A percentile compares a stretch with the other conserved stretches of the same genome.
Evolutionary conservation across 768 basidiomycete species (phyloP).

Genomic region (Serendipita vermifera): DNA sequence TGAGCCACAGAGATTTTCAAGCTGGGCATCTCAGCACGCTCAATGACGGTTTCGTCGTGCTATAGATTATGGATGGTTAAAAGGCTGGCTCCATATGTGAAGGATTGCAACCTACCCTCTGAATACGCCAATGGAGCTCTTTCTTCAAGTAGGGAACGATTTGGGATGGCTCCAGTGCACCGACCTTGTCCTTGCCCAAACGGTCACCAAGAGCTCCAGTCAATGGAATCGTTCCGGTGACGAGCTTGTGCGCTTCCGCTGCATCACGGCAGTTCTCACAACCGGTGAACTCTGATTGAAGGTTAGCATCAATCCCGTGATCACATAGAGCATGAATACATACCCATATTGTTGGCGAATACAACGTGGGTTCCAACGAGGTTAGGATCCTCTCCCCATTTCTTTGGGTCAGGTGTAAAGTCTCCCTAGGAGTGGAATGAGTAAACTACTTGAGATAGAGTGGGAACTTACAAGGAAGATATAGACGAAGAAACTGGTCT

Average conservation of each 20-base stretch:
- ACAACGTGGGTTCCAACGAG: slow-evolving; percentile 35
- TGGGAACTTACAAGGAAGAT: slow-evolving; percentile 30
- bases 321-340: slow-evolving; percentile 14
- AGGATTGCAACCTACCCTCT: slow-evolving; percentile 26
- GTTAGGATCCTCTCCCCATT: slow-evolving; percentile 27
- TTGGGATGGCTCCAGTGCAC: slow-evolving; percentile 27
- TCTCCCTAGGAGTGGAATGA: slow-evolving; percentile 29
- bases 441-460: too few relatives aligned
- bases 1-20: slow-evolving; percentile 12
- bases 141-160: slow-evolving; percentile 31
- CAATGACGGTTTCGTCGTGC: slow-evolving; percentile 6
- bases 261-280: slow-evolving; percentile 30
- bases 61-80: not conserved
- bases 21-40: slow-evolving; percentile 6
- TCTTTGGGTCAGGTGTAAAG: slow-evolving; percentile 26
- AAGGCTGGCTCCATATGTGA: not conserved
- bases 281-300: slow-evolving; percentile 1
- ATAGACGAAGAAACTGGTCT: slow-evolving; percentile 30
- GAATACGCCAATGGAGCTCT: slow-evolving; percentile 31
- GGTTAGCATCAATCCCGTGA: not conserved
- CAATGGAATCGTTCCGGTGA: slow-evolving; percentile 36
- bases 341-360: slow-evolving; percentile 28
- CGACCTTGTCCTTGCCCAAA: slow-evolving; percentile 17
- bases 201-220: slow-evolving; percentile 25
- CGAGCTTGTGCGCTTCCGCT: slow-evolving; percentile 18